These are phyloP conservation scores for Sugiyamaella lignohabitans DNA, from an alignment of 805 yeast species.

Conservation along the genomic window DNA sequence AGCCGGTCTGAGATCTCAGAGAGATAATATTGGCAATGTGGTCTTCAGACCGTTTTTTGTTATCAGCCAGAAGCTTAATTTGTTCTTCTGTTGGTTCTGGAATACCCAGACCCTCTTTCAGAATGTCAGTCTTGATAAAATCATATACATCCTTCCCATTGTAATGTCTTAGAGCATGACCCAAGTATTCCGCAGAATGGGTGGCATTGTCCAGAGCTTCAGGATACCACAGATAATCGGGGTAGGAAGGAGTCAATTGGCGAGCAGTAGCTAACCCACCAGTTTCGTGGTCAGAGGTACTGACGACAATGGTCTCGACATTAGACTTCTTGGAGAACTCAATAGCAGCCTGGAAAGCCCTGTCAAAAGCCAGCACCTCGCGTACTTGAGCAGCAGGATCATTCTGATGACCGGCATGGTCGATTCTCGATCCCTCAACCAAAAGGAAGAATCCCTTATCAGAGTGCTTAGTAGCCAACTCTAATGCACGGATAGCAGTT, in stretches of 20 bases:
- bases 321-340: conserved; percentile 63
- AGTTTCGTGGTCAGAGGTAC: conserved; percentile 93
- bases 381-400: conserved; percentile 93
- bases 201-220: conserved; percentile 60
- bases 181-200: conserved; percentile 71
- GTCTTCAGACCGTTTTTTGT: conserved; percentile 36
- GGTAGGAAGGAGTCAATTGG: conserved; percentile 62
- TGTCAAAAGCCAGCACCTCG: conserved; percentile 83
- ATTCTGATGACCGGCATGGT: conserved; percentile 91
- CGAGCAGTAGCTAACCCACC: conserved; percentile 89
- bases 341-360: conserved; percentile 67
- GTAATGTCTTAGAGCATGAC: conserved; percentile 38
- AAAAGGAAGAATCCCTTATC: conserved; percentile 81
- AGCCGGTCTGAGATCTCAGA: conserved; percentile 81
- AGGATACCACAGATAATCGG: conserved; percentile 87
- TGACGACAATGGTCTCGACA: conserved; percentile 68
- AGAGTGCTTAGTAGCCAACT: conserved; percentile 56
- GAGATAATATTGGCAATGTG: conserved; percentile 66
- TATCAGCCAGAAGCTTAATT: conserved; percentile 36
- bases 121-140: conserved; percentile 47
- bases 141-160: conserved; percentile 33
- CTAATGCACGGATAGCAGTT: conserved; percentile 65
- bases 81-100: conserved; percentile 39
- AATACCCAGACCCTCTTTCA: conserved; percentile 64
- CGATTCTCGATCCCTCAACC: conserved; percentile 90